A percentile compares a stretch with the other conserved stretches of the same genome.
These are phyloP conservation scores for Salpingoeca rosetta DNA, from an alignment of 78 protist genomes.

Conservation along the genomic window DNA sequence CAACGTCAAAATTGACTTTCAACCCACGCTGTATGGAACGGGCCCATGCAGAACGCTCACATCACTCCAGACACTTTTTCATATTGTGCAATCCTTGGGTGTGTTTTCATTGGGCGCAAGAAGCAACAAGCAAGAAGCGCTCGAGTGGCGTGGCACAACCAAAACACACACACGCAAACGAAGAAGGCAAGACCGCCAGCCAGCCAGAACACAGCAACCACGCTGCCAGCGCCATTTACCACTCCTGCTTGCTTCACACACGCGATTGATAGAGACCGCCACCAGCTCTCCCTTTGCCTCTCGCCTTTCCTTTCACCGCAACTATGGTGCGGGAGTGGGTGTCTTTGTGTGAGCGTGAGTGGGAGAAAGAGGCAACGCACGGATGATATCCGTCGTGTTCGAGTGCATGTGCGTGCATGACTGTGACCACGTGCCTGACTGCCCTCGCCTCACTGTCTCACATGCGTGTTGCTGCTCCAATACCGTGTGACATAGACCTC, in stretches of 20 bases:
- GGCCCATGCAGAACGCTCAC: no score
- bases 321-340: not conserved
- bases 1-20: not conserved
- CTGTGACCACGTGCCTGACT: not conserved
- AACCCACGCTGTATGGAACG: no score
- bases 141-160: not conserved
- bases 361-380: not conserved
- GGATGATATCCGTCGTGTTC: not conserved
- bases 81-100: not conserved
- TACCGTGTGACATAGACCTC: constrained; percentile 22
- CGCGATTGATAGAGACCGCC: not conserved
- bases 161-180: not conserved
- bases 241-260: not conserved
- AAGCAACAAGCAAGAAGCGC: not conserved
- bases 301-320: not conserved
- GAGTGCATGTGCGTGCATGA: not conserved
- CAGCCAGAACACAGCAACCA: not conserved
- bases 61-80: not conserved
- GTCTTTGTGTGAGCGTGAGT: not conserved
- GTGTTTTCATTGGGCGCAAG: not conserved
- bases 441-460: not conserved
- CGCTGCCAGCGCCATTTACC: not conserved
- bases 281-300: not conserved
- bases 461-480: no score
- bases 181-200: not conserved